phyloP scores from a whole-genome alignment of 1,284 basidiomycete species.

The Pseudozyma flocculosa region DNA sequence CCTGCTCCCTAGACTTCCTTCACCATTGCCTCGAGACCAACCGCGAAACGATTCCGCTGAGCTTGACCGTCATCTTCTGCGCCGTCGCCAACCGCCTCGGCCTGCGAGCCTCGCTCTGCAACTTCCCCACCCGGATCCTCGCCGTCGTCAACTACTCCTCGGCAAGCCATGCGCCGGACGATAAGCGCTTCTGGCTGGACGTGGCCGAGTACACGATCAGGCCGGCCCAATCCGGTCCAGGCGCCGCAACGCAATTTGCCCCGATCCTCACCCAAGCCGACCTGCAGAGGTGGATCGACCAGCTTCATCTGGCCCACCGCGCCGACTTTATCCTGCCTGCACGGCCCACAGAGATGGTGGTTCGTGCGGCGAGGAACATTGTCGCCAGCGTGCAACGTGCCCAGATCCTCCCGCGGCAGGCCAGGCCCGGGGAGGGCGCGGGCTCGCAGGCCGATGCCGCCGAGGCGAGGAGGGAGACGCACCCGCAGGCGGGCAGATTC shows the following conservation, averaged over 20 bases:
- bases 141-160: conserved; percentile 13
- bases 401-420: conserved; percentile 12
- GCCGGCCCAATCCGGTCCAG: too few relatives aligned
- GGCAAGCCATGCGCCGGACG: background rate
- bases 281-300: conserved; percentile 6
- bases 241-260: too few relatives aligned
- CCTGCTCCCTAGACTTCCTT: conserved; percentile 27
- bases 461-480: conserved; percentile 4
- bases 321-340: conserved; percentile 23
- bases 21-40: conserved; percentile 36
- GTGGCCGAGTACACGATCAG: conserved; percentile 20
- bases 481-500: too few relatives aligned
- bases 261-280: conserved; percentile 19
- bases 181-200: conserved; percentile 30
- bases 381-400: conserved; percentile 18
- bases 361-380: conserved; percentile 27
- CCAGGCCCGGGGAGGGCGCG: too few relatives aligned
- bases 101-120: conserved; percentile 25
- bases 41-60: conserved; percentile 32
- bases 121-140: conserved; percentile 31
- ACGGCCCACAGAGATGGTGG: conserved; percentile 7
- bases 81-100: conserved; percentile 35
- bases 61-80: conserved; percentile 34
- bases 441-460: background rate
- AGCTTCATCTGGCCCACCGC: conserved; percentile 9